A percentile compares a stretch with the other conserved stretches of the same genome.
These are phyloP conservation scores for Arthroderma uncinatum DNA, from an alignment of 2,329 filamentous ascomycete species.

Conservation along the genomic window DNA sequence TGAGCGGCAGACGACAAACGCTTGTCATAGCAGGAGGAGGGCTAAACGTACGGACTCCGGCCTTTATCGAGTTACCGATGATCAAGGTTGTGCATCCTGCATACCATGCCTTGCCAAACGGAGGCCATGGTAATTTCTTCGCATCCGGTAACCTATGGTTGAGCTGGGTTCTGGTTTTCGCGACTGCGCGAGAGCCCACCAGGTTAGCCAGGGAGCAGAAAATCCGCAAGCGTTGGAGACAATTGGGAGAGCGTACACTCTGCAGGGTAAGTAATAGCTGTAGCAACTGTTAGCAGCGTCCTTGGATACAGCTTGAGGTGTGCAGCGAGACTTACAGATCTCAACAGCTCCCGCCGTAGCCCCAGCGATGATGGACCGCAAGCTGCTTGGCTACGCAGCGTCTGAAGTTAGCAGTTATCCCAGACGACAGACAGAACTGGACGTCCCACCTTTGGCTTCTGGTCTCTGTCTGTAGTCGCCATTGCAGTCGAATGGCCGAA, in stretches of 20 bases:
- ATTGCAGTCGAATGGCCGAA: background rate
- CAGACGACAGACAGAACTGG: background rate
- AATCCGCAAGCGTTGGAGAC: background rate
- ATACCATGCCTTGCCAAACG: conserved; percentile 91
- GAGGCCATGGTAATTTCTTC: conserved; percentile 87
- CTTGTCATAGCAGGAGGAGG: background rate
- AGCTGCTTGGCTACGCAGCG: conserved; percentile 53
- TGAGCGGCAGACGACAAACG: background rate
- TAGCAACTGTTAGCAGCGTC: conserved; percentile 18
- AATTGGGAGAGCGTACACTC: conserved; percentile 54
- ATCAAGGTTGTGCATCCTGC: conserved; percentile 95
- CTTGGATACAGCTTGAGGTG: background rate
- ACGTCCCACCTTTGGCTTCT: conserved; percentile 29
- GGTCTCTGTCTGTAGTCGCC: conserved; percentile 25
- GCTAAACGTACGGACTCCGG: conserved; percentile 65
- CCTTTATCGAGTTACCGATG: conserved; percentile 92
- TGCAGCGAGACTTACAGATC: conserved; percentile 55
- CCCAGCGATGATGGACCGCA: conserved; percentile 85
- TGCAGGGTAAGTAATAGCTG: conserved; percentile 83
- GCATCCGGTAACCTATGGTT: conserved; percentile 71
- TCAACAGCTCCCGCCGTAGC: conserved; percentile 90
- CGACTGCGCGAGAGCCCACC: conserved; percentile 48
- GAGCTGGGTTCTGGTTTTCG: conserved; percentile 88
- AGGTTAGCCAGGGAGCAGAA: background rate
- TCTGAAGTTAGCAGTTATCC: background rate